These are phyloP conservation scores for Sugiyamaella lignohabitans DNA, from an alignment of 805 yeast species.

Conservation along the genomic window DNA sequence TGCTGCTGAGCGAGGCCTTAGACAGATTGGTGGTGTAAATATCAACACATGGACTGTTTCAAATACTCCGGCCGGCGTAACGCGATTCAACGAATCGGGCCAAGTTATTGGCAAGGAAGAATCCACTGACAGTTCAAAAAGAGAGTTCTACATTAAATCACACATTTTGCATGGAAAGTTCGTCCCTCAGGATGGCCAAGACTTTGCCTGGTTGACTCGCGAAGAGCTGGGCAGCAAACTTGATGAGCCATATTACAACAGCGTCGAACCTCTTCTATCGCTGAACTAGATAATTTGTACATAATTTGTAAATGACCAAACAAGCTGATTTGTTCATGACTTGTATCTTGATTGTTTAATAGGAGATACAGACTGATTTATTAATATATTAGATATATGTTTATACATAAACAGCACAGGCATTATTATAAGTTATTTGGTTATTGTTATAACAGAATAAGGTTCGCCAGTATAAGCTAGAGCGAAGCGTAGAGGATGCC, in stretches of 20 bases:
- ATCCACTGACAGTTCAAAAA: constrained; percentile 24
- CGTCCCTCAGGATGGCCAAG: constrained; percentile 37
- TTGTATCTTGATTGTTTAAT: no score
- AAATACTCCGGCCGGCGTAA: constrained; percentile 71
- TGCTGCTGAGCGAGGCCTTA: constrained; percentile 70
- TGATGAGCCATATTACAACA: constrained; percentile 46
- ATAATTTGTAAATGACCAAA: neutral
- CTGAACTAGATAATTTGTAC: neutral
- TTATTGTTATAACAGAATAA: constrained; percentile 2
- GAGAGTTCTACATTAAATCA: constrained; percentile 75
- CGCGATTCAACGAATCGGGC: constrained; percentile 35
- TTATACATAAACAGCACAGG: no score
- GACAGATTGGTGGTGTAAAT: constrained; percentile 61
- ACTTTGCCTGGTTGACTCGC: constrained; percentile 77
- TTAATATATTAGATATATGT: no score
- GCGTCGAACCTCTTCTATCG: constrained; percentile 34
- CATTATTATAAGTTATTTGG: neutral
- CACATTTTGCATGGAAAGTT: constrained; percentile 85
- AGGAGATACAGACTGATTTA: no score
- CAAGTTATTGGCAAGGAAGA: constrained; percentile 20
- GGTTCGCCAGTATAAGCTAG: constrained; percentile 28
- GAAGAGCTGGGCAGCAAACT: constrained; percentile 62
- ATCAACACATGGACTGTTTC: constrained; percentile 92
- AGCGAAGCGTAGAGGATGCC: constrained; percentile 29
- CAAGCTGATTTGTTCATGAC: neutral